Evolutionary conservation across 164 flowering plant species (phyloP).

Genomic region (Aristolochia fimbriata): DNA sequence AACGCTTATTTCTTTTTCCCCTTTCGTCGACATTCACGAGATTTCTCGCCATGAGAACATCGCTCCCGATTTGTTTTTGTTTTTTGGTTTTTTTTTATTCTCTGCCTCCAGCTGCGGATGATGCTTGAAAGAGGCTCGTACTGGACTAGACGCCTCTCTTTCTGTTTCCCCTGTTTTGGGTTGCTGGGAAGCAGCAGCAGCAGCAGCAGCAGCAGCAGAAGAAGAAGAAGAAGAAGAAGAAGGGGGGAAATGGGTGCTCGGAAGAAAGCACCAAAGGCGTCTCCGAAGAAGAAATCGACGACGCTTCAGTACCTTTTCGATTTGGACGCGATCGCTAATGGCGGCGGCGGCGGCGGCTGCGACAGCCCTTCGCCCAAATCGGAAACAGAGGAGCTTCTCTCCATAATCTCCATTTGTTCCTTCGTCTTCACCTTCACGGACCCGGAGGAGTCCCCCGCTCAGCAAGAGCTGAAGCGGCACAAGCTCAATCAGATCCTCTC

Average conservation of each 20-base stretch:
- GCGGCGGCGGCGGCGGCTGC: neutral
- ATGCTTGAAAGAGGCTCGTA: neutral
- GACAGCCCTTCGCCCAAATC: slow-evolving; percentile 10
- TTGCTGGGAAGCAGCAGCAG: neutral
- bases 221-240: neutral
- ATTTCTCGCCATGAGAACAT: slow-evolving; percentile 9
- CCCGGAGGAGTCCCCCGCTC: slow-evolving; percentile 37
- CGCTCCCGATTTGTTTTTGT: slow-evolving; percentile 14
- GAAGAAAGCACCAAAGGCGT: slow-evolving; percentile 20
- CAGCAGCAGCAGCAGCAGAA: too few relatives aligned
- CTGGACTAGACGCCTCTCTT: neutral
- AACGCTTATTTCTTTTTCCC: neutral
- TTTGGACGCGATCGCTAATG: slow-evolving; percentile 26
- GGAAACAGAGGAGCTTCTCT: slow-evolving; percentile 36
- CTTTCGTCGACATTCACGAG: slow-evolving; percentile 16
- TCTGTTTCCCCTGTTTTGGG: slow-evolving; percentile 2
- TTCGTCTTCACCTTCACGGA: slow-evolving; percentile 35
- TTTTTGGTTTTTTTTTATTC: neutral
- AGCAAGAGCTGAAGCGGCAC: slow-evolving; percentile 36
- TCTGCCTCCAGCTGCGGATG: too few relatives aligned
- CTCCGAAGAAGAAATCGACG: slow-evolving; percentile 26
- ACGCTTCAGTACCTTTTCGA: slow-evolving; percentile 46
- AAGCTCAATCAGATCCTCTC: slow-evolving; percentile 41
- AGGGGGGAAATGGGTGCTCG: slow-evolving; percentile 24
- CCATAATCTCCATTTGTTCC: slow-evolving; percentile 36